These are phyloP conservation scores for Iris macrosiphon DNA, from an alignment of 106 monocot species.

Conservation along the genomic window DNA sequence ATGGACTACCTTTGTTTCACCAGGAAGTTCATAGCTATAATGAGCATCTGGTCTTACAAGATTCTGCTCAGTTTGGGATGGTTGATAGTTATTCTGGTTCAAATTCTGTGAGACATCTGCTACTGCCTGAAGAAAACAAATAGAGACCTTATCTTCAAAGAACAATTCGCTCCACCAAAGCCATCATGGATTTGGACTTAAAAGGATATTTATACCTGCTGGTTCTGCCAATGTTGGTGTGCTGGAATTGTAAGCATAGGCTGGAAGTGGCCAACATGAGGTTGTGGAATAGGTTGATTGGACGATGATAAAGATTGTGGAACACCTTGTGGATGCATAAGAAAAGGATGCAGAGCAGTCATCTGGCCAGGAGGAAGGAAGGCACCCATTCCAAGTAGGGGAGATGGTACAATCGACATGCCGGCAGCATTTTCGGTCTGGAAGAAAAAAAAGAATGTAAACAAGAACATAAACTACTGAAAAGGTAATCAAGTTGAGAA, in stretches of 20 bases:
- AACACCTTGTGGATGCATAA: slow-evolving; percentile 68
- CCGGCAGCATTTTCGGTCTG: slow-evolving; percentile 39
- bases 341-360: slow-evolving; percentile 57
- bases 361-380: slow-evolving; percentile 50
- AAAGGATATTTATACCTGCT: slow-evolving; percentile 40
- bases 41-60: slow-evolving; percentile 28
- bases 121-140: slow-evolving; percentile 13
- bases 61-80: slow-evolving; percentile 27
- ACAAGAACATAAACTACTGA: no score
- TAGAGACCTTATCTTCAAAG: background rate
- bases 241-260: slow-evolving; percentile 19
- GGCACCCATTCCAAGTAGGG: slow-evolving; percentile 44
- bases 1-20: slow-evolving; percentile 23
- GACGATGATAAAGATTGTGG: slow-evolving; percentile 41
- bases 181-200: background rate
- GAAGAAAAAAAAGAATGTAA: background rate
- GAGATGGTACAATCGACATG: slow-evolving; percentile 36
- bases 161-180: background rate
- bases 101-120: slow-evolving; percentile 20
- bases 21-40: slow-evolving; percentile 29
- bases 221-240: slow-evolving; percentile 33
- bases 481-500: no score
- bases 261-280: slow-evolving; percentile 46
- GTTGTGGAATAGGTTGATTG: slow-evolving; percentile 31
- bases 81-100: slow-evolving; percentile 31